A percentile compares a stretch with the other conserved stretches of the same genome.
These are phyloP conservation scores for Amanita pallidorosea DNA, from an alignment of 768 basidiomycete genomes.

Conservation along the genomic window DNA sequence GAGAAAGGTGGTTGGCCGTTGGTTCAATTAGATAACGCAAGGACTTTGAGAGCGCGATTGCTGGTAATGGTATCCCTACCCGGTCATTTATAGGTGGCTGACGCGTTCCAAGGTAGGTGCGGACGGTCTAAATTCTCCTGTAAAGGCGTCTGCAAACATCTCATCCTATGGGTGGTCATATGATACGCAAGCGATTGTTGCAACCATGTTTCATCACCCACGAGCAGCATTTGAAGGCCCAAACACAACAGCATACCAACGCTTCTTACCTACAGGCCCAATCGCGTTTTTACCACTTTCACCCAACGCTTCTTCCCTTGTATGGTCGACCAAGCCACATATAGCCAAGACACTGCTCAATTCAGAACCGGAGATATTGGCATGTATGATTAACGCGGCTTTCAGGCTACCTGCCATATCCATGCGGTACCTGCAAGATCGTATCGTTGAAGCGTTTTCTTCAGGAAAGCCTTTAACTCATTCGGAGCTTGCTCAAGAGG, in stretches of 20 bases:
- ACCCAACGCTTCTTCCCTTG: slow-evolving; percentile 69
- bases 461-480: slow-evolving; percentile 34
- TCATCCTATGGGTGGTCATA: slow-evolving; percentile 89
- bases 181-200: slow-evolving; percentile 81
- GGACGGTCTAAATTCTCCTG: slow-evolving; percentile 92
- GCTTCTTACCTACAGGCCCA: slow-evolving; percentile 91
- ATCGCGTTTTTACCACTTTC: slow-evolving; percentile 91
- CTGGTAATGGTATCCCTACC: slow-evolving; percentile 35
- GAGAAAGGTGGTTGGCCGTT: slow-evolving; percentile 67
- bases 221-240: slow-evolving; percentile 48
- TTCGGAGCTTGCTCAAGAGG: slow-evolving; percentile 46
- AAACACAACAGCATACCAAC: slow-evolving; percentile 82
- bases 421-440: slow-evolving; percentile 51
- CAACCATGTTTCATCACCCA: slow-evolving; percentile 70
- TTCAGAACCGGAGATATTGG: slow-evolving; percentile 52
- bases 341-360: slow-evolving; percentile 65
- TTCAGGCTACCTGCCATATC: slow-evolving; percentile 77
- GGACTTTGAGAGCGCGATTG: slow-evolving; percentile 57
- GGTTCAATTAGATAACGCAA: slow-evolving; percentile 62
- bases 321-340: slow-evolving; percentile 84
- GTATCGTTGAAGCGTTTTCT: slow-evolving; percentile 44
- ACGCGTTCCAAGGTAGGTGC: slow-evolving; percentile 64
- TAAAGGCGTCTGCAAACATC: slow-evolving; percentile 78
- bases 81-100: not conserved
- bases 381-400: slow-evolving; percentile 78